phyloP scores from a whole-genome alignment of 345 rosid species.

The Bruguiera gymnorhiza region DNA sequence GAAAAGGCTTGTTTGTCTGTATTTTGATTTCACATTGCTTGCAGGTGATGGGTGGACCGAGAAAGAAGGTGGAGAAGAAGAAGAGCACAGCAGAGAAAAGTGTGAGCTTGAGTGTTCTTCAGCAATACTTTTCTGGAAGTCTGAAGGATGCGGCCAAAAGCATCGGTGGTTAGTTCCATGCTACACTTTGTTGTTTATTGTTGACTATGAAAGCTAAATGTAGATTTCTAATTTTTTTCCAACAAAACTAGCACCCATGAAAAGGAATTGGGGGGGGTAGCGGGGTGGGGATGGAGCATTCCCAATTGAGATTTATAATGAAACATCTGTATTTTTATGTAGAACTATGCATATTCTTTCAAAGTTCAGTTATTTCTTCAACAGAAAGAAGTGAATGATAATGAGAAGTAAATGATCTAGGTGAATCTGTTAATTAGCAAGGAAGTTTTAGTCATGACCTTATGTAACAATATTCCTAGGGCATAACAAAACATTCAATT shows the following conservation, averaged over 20 bases:
- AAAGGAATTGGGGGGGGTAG: too few species aligned
- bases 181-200: not conserved
- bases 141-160: constrained; percentile 94
- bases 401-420: not conserved
- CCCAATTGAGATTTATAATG: too few species aligned
- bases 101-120: constrained; percentile 82
- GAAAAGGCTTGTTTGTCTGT: not conserved
- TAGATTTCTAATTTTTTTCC: not conserved
- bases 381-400: not conserved
- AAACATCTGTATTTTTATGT: not conserved
- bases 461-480: too few species aligned
- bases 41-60: constrained; percentile 41
- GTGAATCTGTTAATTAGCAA: not conserved
- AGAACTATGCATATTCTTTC: not conserved
- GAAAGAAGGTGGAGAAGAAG: constrained; percentile 58
- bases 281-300: too few species aligned
- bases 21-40: constrained; percentile 2
- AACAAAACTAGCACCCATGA: not conserved
- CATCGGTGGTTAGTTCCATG: constrained; percentile 68
- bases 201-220: not conserved
- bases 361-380: not conserved
- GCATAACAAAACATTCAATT: too few species aligned
- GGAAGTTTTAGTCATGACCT: not conserved
- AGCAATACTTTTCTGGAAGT: constrained; percentile 87
- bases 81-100: constrained; percentile 74